Percentiles rank a stretch among this genome's conserved stretches.
Conservation (phyloP, 73 alveolate genomes). For the Symbiodinium natans region DNA sequence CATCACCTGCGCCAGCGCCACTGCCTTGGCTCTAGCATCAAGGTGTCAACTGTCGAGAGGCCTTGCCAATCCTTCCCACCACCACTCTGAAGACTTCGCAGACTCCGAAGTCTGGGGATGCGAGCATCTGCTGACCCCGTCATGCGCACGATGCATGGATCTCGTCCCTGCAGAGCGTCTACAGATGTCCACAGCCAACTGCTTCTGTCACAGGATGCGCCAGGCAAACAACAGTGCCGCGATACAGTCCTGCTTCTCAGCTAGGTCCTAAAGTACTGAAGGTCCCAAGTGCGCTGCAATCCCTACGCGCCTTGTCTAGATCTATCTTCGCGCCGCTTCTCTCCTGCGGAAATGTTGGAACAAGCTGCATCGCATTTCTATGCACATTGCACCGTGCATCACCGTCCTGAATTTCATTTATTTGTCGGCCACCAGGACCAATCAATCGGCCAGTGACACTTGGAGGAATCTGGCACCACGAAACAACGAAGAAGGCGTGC, state of each 20-base stretch:
- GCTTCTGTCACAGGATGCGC: too few species aligned
- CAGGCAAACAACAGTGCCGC: too few species aligned
- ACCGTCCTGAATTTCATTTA: constrained; percentile 80
- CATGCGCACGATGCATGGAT: constrained; percentile 88
- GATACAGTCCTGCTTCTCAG: too few species aligned
- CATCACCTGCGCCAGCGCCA: constrained; percentile 84
- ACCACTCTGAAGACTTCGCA: too few species aligned
- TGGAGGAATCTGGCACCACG: constrained; percentile 69
- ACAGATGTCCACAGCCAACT: too few species aligned
- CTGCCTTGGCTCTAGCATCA: constrained; percentile 6
- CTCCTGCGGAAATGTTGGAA: constrained; percentile 41
- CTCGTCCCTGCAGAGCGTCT: constrained; percentile 39
- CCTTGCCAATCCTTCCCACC: too few species aligned
- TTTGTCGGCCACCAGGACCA: constrained; percentile 93
- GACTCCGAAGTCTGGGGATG: too few species aligned
- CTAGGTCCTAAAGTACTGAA: too few species aligned
- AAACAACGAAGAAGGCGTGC: not conserved
- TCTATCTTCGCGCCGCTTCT: constrained; percentile 91
- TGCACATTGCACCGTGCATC: not conserved
- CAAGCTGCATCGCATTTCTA: too few species aligned
- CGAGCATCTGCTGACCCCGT: constrained; percentile 71
- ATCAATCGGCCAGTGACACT: constrained; percentile 80
- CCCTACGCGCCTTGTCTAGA: constrained; percentile 84
- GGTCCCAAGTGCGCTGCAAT: too few species aligned
- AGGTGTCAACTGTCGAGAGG: not conserved